Conservation (phyloP, 768 basidiomycete species). For the Lentinula detonsa region DNA sequence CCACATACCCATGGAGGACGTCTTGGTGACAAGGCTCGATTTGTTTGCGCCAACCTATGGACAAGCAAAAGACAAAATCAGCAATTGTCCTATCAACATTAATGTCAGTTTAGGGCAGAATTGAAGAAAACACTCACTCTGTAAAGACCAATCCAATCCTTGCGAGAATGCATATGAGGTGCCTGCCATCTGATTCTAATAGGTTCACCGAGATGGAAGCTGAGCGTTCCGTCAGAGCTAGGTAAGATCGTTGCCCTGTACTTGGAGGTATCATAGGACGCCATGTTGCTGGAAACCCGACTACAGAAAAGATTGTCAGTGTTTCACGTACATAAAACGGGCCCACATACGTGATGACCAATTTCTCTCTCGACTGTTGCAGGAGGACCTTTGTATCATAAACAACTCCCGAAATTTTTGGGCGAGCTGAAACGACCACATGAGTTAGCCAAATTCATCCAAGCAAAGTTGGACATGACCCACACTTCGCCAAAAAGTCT, state of each 20-base stretch:
- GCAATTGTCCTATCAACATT: not conserved
- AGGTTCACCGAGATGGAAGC: conserved; percentile 88
- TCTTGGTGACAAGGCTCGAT: conserved; percentile 75
- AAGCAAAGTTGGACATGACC: conserved; percentile 19
- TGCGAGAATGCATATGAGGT: conserved; percentile 77
- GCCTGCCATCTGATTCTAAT: conserved; percentile 86
- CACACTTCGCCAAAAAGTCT: conserved; percentile 89
- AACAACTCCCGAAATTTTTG: conserved; percentile 82
- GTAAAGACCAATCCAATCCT: conserved; percentile 96
- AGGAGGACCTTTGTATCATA: conserved; percentile 90
- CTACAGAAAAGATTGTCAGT: conserved; percentile 26
- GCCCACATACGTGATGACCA: conserved; percentile 81
- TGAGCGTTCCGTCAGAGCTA: conserved; percentile 40
- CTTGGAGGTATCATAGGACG: conserved; percentile 71
- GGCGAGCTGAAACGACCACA: conserved; percentile 52
- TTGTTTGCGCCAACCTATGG: conserved; percentile 81
- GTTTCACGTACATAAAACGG: not conserved
- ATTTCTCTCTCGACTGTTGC: conserved; percentile 83
- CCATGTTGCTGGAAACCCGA: conserved; percentile 78
- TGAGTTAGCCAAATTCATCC: not conserved
- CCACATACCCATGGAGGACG: conserved; percentile 88
- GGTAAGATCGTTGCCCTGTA: conserved; percentile 67
- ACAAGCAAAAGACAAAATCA: not conserved
- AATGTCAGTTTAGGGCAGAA: too few relatives aligned
- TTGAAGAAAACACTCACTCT: conserved; percentile 35